Percentiles rank a stretch among this genome's conserved stretches.
These are phyloP conservation scores for Ligustrum vulgare DNA, from an alignment of 257 asterid species.

Conservation along the genomic window DNA sequence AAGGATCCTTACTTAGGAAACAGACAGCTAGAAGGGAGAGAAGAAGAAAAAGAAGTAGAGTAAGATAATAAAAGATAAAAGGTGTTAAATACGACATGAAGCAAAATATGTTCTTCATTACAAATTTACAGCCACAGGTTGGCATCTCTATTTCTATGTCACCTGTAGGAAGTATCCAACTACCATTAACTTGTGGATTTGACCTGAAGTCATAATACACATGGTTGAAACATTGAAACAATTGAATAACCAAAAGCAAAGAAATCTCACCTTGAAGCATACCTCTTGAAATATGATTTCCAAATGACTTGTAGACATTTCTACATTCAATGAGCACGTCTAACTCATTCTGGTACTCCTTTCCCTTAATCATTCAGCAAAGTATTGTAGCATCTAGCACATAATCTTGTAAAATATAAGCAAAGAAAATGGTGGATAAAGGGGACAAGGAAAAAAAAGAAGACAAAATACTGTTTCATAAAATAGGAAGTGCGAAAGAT, in stretches of 20 bases:
- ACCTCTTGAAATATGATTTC: conserved; percentile 86
- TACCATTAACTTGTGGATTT: neutral
- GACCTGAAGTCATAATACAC: neutral
- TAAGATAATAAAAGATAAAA: neutral
- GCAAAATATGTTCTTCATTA: neutral
- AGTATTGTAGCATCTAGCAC: too few relatives aligned
- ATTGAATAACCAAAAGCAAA: conserved; percentile 17
- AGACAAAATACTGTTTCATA: too few relatives aligned
- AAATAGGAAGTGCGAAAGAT: too few relatives aligned
- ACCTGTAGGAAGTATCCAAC: neutral
- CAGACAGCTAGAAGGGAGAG: neutral
- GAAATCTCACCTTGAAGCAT: conserved; percentile 82
- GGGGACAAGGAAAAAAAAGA: too few relatives aligned
- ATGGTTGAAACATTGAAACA: neutral
- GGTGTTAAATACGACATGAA: neutral
- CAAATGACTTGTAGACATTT: conserved; percentile 91
- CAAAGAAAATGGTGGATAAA: too few relatives aligned
- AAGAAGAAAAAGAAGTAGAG: neutral
- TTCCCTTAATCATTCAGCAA: conserved; percentile 29
- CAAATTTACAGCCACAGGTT: neutral
- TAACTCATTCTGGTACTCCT: conserved; percentile 49
- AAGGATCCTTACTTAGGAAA: neutral
- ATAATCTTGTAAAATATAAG: too few relatives aligned
- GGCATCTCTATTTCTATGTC: neutral
- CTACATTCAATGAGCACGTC: conserved; percentile 93